Conservation (phyloP, 768 basidiomycete species). For the Mycena alexandri region DNA sequence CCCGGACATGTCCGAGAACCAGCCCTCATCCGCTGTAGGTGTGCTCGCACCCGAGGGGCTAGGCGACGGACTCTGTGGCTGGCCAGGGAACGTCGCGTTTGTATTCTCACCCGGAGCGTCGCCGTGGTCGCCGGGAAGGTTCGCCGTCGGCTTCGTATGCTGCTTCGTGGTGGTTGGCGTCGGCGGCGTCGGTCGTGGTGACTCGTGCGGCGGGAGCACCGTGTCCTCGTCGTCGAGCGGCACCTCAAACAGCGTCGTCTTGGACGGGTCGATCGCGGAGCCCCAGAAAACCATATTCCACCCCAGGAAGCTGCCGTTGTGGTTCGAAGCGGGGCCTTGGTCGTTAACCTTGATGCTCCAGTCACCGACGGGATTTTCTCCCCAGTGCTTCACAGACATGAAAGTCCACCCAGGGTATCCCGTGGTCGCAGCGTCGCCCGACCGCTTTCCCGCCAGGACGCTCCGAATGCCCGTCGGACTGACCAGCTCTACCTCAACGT, state of each 20-base stretch:
- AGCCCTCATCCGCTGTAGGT: slow-evolving; percentile 82
- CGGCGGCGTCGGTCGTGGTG: slow-evolving; percentile 49
- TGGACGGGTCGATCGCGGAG: slow-evolving; percentile 78
- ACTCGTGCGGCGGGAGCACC: slow-evolving; percentile 60
- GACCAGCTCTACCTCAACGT: slow-evolving; percentile 90
- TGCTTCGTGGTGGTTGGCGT: slow-evolving; percentile 65
- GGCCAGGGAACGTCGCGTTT: slow-evolving; percentile 74
- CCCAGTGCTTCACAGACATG: slow-evolving; percentile 99
- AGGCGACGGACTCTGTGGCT: slow-evolving; percentile 40
- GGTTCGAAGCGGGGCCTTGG: slow-evolving; percentile 63
- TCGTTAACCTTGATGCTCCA: slow-evolving; percentile 94
- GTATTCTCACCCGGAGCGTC: slow-evolving; percentile 83
- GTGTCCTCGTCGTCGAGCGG: slow-evolving; percentile 65
- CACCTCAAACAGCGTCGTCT: slow-evolving; percentile 73
- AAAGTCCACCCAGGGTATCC: slow-evolving; percentile 98
- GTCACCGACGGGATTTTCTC: slow-evolving; percentile 88
- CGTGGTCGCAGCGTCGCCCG: slow-evolving; percentile 69
- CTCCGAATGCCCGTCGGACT: slow-evolving; percentile 91
- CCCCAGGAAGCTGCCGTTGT: slow-evolving; percentile 81
- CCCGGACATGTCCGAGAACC: slow-evolving; percentile 84
- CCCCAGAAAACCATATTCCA: slow-evolving; percentile 98
- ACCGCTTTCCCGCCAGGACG: slow-evolving; percentile 80
- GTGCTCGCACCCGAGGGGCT: slow-evolving; percentile 54
- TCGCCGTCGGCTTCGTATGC: slow-evolving; percentile 86
- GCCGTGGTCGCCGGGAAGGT: slow-evolving; percentile 90